Conservation (phyloP, 345 rosid genomes). For the Corchorus olitorius region DNA sequence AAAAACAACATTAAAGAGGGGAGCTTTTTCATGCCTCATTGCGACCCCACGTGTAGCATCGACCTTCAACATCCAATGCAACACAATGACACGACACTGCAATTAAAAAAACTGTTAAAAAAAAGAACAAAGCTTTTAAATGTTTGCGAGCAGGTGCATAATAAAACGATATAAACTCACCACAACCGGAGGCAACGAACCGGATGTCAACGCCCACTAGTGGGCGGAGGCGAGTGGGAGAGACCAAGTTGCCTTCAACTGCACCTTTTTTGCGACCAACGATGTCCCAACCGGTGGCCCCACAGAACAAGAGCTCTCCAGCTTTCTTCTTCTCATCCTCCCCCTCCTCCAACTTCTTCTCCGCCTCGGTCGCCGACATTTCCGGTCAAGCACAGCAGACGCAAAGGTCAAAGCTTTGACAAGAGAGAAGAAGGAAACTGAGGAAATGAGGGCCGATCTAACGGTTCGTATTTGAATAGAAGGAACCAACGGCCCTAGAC, state of each 20-base stretch:
- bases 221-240: constrained; percentile 93
- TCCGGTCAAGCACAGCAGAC: constrained; percentile 10
- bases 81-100: constrained; percentile 95
- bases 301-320: constrained; percentile 95
- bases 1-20: background rate
- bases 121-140: constrained; percentile 2
- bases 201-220: constrained; percentile 77
- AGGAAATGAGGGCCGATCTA: background rate
- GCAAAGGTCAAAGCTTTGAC: constrained; percentile 16
- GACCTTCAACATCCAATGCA: constrained; percentile 93
- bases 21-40: constrained; percentile 64
- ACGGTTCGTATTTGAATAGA: too few species aligned
- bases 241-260: constrained; percentile 71
- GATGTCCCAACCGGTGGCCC: constrained; percentile 76
- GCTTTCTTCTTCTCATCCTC: constrained; percentile 50
- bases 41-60: constrained; percentile 98
- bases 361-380: constrained; percentile 61
- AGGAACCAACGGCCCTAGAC: too few species aligned
- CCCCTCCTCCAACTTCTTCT: constrained; percentile 49
- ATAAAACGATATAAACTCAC: constrained; percentile 37
- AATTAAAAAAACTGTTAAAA: constrained; percentile 4
- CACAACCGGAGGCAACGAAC: constrained; percentile 81
- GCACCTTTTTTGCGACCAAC: constrained; percentile 68
- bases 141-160: background rate
- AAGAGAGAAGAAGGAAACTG: background rate